Percentiles rank a stretch among this genome's conserved stretches.
Evolutionary conservation across 192 early-diverging fungal genomes (phyloP).

Genomic region (Funneliformis mosseae): DNA sequence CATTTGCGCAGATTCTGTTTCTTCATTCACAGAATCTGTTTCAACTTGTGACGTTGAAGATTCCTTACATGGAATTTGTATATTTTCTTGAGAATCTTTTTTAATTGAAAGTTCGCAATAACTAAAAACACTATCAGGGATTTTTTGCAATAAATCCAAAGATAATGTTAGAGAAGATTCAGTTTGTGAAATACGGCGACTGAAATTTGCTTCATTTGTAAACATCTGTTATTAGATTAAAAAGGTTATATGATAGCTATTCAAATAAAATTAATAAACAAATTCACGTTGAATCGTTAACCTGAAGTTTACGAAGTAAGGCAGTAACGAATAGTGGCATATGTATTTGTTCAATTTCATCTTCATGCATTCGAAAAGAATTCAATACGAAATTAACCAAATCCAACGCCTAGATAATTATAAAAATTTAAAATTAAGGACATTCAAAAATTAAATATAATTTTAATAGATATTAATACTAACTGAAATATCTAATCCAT

Average conservation of each 20-base stretch:
- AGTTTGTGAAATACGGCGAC: constrained; percentile 34
- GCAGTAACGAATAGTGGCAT: constrained; percentile 73
- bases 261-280: neutral
- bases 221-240: constrained; percentile 10
- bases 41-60: constrained; percentile 35
- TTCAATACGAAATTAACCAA: constrained; percentile 75
- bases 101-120: constrained; percentile 7
- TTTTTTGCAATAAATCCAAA: constrained; percentile 37
- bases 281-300: constrained; percentile 20
- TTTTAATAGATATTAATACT: constrained; percentile 11
- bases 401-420: constrained; percentile 46
- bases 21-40: constrained; percentile 41
- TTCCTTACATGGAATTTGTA: constrained; percentile 32
- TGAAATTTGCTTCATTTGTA: constrained; percentile 26
- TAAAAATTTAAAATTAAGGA: constrained; percentile 6
- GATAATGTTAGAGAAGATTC: constrained; percentile 38
- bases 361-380: constrained; percentile 77
- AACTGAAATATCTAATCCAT: constrained; percentile 37
- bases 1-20: constrained; percentile 39
- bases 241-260: neutral
- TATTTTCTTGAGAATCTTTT: constrained; percentile 1
- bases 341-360: constrained; percentile 82
- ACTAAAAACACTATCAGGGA: constrained; percentile 40
- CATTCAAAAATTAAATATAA: neutral
- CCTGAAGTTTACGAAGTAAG: constrained; percentile 56